Conservation (phyloP, 2,329 filamentous ascomycete genomes). For the Sporothrix inflata region DNA sequence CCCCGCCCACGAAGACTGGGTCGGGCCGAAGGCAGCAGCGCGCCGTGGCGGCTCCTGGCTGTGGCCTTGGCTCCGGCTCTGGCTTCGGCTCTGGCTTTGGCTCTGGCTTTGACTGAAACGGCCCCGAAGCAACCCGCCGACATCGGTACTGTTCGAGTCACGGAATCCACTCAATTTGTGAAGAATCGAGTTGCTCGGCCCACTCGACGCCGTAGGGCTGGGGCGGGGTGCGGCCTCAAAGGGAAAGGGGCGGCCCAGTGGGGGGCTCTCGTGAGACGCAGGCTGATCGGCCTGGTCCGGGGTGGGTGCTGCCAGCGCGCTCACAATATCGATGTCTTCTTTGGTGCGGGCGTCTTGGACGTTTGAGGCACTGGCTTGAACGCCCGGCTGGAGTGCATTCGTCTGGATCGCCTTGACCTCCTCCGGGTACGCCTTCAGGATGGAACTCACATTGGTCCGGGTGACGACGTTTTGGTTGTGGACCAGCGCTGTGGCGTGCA, state of each 20-base stretch:
- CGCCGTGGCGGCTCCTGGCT: background rate
- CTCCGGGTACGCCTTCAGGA: slow-evolving; percentile 31
- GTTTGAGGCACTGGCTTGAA: background rate
- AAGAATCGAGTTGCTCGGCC: slow-evolving; percentile 1
- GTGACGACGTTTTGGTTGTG: slow-evolving; percentile 39
- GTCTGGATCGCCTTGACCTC: slow-evolving; percentile 24
- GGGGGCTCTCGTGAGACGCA: background rate
- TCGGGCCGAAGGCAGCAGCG: background rate
- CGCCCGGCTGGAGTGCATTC: background rate
- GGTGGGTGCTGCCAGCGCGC: background rate
- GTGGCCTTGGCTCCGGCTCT: background rate
- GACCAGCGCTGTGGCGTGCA: slow-evolving; percentile 33
- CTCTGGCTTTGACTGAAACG: background rate
- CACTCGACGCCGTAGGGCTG: background rate
- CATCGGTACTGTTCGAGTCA: slow-evolving; percentile 8
- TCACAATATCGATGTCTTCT: too few species aligned
- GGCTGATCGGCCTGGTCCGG: background rate
- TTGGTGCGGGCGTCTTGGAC: background rate
- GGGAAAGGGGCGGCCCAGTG: background rate
- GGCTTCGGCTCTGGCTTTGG: background rate
- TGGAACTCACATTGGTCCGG: slow-evolving; percentile 27
- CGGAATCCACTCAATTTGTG: background rate
- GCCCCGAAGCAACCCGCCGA: background rate
- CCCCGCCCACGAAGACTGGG: slow-evolving; percentile 17
- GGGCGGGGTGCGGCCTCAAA: background rate